Base-by-base conservation (phyloP, 1,284 basidiomycete species). In the Ganoderma boninense region DNA sequence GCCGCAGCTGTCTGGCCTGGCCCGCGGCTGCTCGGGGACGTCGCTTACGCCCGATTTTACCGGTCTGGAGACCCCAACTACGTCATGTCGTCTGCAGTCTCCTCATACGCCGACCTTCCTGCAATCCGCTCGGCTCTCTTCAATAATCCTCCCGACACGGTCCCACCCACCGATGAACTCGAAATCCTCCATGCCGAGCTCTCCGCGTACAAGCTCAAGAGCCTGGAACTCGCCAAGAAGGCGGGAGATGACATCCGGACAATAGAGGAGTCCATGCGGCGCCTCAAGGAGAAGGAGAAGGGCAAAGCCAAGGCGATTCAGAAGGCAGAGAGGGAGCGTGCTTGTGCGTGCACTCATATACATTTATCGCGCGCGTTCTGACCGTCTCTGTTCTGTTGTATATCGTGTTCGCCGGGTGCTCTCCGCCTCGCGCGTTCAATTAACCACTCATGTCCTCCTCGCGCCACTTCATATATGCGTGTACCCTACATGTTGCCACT, bases 121-220 rank as follows among this genome's bases (percentile, higher is more conserved):
- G 75, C 80, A 73, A 84, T 88, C 72, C 86, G 85, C 71, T 90
- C 90, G 57, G 77, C 84, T 68, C 81, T 93, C 66, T 81, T 92
- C 78, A 90, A 87, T 82, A 87, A 84, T 74, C 85, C 85, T 5
- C 84, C 90, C 67, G 91, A 93, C 65, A 80, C 86, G 16, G 84
- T 95, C 18, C 94, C 95, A 3, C 84, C 87, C 14, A 87, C 90
- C 29, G 89, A 92, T 68, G 94, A 95, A 62, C 89, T 96, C 64
- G 89, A 93, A 71, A 75, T 80, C 38, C 86, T 95, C 16, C 87
- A 90, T 38, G 76, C 83, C 32, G 90, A 93, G 76, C 86, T 96
- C 61, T 82, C 81, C 70, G 75, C 84, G 59, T 82, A 91, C 69
- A 87, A 86, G 74, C 82, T 87, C 72, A 84, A 83, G 75, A 85